phyloP scores from a whole-genome alignment of 2,329 filamentous ascomycete species.

The Aspergillus alliaceus region DNA sequence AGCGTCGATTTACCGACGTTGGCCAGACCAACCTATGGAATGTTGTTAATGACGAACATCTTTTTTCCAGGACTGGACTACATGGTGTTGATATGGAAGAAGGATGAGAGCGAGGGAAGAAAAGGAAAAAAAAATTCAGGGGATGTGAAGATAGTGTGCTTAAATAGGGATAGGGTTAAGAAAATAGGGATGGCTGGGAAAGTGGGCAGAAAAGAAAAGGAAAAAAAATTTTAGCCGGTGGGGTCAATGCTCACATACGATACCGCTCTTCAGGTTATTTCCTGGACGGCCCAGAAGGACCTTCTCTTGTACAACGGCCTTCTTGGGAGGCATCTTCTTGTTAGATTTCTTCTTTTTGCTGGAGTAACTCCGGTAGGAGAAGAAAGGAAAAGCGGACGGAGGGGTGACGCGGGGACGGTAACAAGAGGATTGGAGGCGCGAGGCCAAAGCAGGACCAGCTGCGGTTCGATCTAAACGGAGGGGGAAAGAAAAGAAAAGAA shows the following conservation, averaged over 20 bases:
- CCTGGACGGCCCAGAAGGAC: slow-evolving; percentile 91
- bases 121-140: slow-evolving; percentile 1
- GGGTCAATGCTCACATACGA: slow-evolving; percentile 69
- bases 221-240: slow-evolving; percentile 28
- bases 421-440: slow-evolving; percentile 24
- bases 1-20: slow-evolving; percentile 99
- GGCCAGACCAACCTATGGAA: slow-evolving; percentile 82
- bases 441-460: slow-evolving; percentile 63
- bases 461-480: slow-evolving; percentile 55
- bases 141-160: slow-evolving; percentile 13
- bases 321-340: slow-evolving; percentile 93
- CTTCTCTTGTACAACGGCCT: slow-evolving; percentile 88
- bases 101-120: too few relatives aligned
- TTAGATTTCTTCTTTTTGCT: slow-evolving; percentile 57
- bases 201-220: slow-evolving; percentile 19
- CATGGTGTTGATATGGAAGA: slow-evolving; percentile 7
- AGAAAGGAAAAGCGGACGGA: slow-evolving; percentile 54
- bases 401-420: slow-evolving; percentile 29
- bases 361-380: slow-evolving; percentile 52
- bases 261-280: slow-evolving; percentile 98
- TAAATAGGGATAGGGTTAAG: slow-evolving; percentile 20
- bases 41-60: slow-evolving; percentile 10
- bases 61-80: slow-evolving; percentile 4
- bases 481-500: slow-evolving; percentile 57
- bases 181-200: slow-evolving; percentile 28